A percentile compares a stretch with the other conserved stretches of the same genome.
Evolutionary conservation across 164 flowering plant species (phyloP).

Genomic region (Cinnamomum micranthum): DNA sequence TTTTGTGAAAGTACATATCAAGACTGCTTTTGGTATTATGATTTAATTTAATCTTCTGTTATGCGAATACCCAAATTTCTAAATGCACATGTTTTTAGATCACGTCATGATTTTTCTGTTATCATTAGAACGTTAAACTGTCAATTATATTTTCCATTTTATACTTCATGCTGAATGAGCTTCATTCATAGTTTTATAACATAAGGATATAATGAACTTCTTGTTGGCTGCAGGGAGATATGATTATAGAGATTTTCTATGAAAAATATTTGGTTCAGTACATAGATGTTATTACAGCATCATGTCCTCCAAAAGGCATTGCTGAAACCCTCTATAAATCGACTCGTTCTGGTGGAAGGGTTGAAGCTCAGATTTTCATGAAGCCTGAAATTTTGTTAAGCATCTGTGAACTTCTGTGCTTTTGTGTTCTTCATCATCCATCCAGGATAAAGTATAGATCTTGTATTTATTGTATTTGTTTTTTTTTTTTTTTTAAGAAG

Average conservation of each 20-base stretch:
- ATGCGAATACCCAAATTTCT: too few relatives aligned
- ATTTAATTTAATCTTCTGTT: too few relatives aligned
- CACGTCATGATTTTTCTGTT: too few relatives aligned
- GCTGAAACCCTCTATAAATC: conserved; percentile 22
- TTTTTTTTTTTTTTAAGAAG: background rate
- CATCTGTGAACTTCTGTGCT: conserved; percentile 90
- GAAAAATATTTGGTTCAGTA: conserved; percentile 88
- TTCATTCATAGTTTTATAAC: too few relatives aligned
- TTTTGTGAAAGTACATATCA: too few relatives aligned
- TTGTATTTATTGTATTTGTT: background rate
- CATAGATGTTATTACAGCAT: conserved; percentile 68
- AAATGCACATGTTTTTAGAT: too few relatives aligned
- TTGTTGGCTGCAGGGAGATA: conserved; percentile 62
- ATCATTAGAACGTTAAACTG: too few relatives aligned
- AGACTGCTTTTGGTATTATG: too few relatives aligned
- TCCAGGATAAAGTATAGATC: conserved; percentile 77
- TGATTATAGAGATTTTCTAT: conserved; percentile 76
- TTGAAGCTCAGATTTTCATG: conserved; percentile 26
- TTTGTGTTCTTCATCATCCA: conserved; percentile 90
- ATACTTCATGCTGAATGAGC: too few relatives aligned
- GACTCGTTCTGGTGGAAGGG: conserved; percentile 28
- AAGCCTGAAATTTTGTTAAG: conserved; percentile 88
- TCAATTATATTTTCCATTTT: too few relatives aligned
- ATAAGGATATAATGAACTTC: too few relatives aligned
- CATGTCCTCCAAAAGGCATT: conserved; percentile 47